Evolutionary conservation across 371 early-diverging fungal genomes (phyloP).

Genomic region (Lichtheimia ornata): DNA sequence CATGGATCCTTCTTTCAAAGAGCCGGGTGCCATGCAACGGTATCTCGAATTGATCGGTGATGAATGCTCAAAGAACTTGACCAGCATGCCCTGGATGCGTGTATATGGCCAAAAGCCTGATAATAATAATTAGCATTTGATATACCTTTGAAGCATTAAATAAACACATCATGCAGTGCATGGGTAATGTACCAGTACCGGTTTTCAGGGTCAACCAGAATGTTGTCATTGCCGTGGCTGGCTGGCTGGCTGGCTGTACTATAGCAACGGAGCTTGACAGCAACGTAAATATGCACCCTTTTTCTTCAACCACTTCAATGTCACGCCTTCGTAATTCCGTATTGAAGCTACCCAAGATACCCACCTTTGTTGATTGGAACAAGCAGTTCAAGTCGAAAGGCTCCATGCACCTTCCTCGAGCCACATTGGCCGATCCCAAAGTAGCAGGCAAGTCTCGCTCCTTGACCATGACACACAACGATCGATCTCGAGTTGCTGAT

Average conservation of each 20-base stretch:
- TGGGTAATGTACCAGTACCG: too few species aligned
- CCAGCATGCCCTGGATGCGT: not conserved
- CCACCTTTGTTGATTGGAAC: conserved; percentile 10
- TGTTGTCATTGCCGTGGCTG: too few species aligned
- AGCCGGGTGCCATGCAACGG: not conserved
- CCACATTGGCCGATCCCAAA: conserved; percentile 6
- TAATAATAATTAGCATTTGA: too few species aligned
- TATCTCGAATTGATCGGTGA: not conserved
- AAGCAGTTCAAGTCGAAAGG: conserved; percentile 13
- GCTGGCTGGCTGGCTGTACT: too few species aligned
- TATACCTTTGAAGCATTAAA: too few species aligned
- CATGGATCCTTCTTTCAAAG: not conserved
- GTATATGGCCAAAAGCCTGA: not conserved
- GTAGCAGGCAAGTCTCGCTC: conserved; percentile 10
- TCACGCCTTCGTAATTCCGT: not conserved
- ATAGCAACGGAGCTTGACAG: too few species aligned
- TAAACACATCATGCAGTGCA: too few species aligned
- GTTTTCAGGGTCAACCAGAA: too few species aligned
- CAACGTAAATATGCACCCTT: not conserved
- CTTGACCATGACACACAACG: too few species aligned
- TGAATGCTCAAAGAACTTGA: not conserved
- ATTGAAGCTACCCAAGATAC: conserved; percentile 5
- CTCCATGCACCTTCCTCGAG: conserved; percentile 6
- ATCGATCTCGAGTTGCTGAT: not conserved
- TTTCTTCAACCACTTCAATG: not conserved